phyloP scores from a whole-genome alignment of 192 early-diverging fungal species.

The Mortierella claussenii region DNA sequence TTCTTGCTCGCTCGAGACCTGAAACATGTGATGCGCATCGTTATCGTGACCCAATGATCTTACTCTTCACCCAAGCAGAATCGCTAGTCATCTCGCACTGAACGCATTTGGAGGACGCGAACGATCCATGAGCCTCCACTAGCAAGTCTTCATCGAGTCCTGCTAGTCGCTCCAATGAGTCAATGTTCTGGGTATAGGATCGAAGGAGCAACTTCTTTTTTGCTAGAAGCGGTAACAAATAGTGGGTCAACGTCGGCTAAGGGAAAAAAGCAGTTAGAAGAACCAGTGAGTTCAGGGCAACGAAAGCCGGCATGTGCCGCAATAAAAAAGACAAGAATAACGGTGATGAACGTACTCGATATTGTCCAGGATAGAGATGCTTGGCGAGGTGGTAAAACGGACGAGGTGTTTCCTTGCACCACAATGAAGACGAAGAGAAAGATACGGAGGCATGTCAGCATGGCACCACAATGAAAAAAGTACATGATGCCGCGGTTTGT shows the following conservation, averaged over 20 bases:
- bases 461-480: too few relatives aligned
- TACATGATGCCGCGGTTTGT: too few relatives aligned
- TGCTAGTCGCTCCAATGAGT: constrained; percentile 90
- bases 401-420: constrained; percentile 70
- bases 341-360: constrained; percentile 17
- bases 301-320: background rate
- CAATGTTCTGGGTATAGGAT: constrained; percentile 97
- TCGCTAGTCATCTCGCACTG: constrained; percentile 61
- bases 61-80: constrained; percentile 49
- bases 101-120: constrained; percentile 84
- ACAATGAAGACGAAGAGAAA: too few relatives aligned
- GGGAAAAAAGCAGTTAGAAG: constrained; percentile 1
- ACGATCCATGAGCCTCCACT: constrained; percentile 96
- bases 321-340: background rate
- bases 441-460: too few relatives aligned
- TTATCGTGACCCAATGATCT: too few relatives aligned
- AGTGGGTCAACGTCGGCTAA: constrained; percentile 87
- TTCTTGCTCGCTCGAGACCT: too few relatives aligned
- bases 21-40: too few relatives aligned
- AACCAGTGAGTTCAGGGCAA: background rate
- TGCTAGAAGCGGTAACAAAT: constrained; percentile 84
- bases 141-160: constrained; percentile 76
- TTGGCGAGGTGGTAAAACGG: constrained; percentile 91
- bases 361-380: constrained; percentile 90
- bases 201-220: constrained; percentile 78